Evolutionary conservation across 2,329 filamentous ascomycete species (phyloP).

Genomic region (Immersiporthe knoxdaviesiana): DNA sequence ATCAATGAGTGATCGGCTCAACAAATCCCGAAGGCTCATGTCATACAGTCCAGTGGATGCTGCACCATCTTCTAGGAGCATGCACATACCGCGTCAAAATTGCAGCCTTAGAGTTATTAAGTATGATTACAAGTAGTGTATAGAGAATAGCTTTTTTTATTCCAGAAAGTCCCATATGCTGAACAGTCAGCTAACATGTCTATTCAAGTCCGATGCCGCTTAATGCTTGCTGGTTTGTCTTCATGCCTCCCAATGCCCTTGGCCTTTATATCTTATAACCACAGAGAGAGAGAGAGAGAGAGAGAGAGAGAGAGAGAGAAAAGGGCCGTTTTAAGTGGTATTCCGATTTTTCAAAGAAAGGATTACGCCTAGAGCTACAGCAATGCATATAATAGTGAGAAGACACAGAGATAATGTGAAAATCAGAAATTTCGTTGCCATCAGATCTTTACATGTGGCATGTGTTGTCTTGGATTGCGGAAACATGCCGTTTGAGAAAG

Average conservation of each 20-base stretch:
- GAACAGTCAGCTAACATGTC: too few relatives aligned
- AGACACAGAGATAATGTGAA: background rate
- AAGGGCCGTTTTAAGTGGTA: background rate
- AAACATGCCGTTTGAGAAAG: background rate
- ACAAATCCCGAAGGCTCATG: background rate
- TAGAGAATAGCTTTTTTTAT: too few relatives aligned
- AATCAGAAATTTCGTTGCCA: background rate
- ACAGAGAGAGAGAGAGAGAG: too few relatives aligned
- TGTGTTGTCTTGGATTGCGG: background rate
- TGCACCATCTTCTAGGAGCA: background rate
- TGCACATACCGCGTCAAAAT: background rate
- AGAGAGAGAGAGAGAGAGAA: too few relatives aligned
- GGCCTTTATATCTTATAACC: background rate
- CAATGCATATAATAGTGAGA: background rate
- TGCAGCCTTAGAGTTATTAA: too few relatives aligned
- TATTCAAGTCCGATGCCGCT: background rate
- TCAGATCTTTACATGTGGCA: background rate
- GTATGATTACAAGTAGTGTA: too few relatives aligned
- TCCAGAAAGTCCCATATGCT: background rate
- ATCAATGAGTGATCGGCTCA: slow-evolving; percentile 42
- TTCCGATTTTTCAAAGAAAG: background rate
- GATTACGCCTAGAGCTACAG: background rate
- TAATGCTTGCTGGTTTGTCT: background rate
- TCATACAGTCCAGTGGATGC: background rate
- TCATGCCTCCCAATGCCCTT: background rate